phyloP scores from a whole-genome alignment of 1,284 basidiomycete genomes.

The Kwoniella shivajii region DNA sequence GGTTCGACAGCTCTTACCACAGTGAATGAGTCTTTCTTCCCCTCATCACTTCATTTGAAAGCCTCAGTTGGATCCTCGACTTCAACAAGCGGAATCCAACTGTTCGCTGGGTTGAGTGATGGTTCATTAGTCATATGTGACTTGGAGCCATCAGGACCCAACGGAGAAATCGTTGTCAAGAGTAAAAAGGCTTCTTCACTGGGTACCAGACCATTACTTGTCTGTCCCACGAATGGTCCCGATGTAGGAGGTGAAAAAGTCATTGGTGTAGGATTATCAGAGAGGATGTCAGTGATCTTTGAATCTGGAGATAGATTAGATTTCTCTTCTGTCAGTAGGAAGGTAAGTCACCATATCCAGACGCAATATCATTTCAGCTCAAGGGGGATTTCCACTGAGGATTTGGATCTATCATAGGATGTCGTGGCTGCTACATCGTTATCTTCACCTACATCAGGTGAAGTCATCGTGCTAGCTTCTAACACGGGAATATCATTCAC shows the following conservation, averaged over 20 bases:
- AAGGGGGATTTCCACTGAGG: neutral
- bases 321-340: constrained; percentile 71
- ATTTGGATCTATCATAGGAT: constrained; percentile 57
- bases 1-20: constrained; percentile 20
- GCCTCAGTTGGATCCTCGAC: constrained; percentile 8
- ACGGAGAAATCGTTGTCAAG: constrained; percentile 36
- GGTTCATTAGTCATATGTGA: constrained; percentile 71
- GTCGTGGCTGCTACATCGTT: constrained; percentile 62
- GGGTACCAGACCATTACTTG: constrained; percentile 38
- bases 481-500: constrained; percentile 65
- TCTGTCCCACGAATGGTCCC: constrained; percentile 13
- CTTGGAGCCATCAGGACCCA: constrained; percentile 36
- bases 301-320: constrained; percentile 68
- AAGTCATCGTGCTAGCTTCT: constrained; percentile 65
- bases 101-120: constrained; percentile 78
- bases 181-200: constrained; percentile 53
- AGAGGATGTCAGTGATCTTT: constrained; percentile 55
- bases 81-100: constrained; percentile 57
- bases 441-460: constrained; percentile 58
- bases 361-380: neutral
- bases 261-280: constrained; percentile 41
- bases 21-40: constrained; percentile 23
- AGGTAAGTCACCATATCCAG: constrained; percentile 58
- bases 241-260: constrained; percentile 33
- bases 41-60: constrained; percentile 45